Evolutionary conservation across 1,139 yeast genomes (phyloP).

Genomic region (Sugiyamaella grinbergsii): DNA sequence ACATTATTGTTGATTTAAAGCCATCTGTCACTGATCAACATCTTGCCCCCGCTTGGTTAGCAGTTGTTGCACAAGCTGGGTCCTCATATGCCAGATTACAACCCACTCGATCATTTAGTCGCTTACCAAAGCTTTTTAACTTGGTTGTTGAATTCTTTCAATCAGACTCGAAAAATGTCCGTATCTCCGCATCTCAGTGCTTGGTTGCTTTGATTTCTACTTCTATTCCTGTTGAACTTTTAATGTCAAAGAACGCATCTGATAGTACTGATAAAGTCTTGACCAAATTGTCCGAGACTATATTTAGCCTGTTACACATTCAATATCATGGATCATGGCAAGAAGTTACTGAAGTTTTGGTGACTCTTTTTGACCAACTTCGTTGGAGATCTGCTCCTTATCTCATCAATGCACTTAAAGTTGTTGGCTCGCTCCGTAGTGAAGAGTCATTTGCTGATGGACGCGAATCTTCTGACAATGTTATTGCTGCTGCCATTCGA

Average conservation of each 20-base stretch:
- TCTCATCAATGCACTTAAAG: slow-evolving; percentile 62
- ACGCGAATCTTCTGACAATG: slow-evolving; percentile 76
- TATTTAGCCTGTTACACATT: slow-evolving; percentile 64
- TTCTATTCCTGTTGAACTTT: slow-evolving; percentile 60
- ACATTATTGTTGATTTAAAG: slow-evolving; percentile 72
- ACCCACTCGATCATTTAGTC: slow-evolving; percentile 57
- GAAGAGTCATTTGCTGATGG: slow-evolving; percentile 71
- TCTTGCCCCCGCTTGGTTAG: slow-evolving; percentile 92
- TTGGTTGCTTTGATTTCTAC: slow-evolving; percentile 72
- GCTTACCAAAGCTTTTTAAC: slow-evolving; percentile 59
- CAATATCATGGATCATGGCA: slow-evolving; percentile 76
- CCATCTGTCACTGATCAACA: slow-evolving; percentile 83
- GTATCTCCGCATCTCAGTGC: slow-evolving; percentile 82
- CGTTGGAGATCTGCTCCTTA: slow-evolving; percentile 73
- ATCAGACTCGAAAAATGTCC: slow-evolving; percentile 68
- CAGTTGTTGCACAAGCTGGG: slow-evolving; percentile 86
- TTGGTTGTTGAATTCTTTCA: slow-evolving; percentile 61
- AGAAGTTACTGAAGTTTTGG: slow-evolving; percentile 69
- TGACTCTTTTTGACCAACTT: slow-evolving; percentile 65
- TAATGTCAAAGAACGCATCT: slow-evolving; percentile 47
- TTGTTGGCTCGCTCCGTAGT: slow-evolving; percentile 85
- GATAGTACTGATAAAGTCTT: slow-evolving; percentile 62
- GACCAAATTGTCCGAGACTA: slow-evolving; percentile 50
- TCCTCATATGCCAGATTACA: slow-evolving; percentile 65
- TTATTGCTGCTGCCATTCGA: slow-evolving; percentile 74